Conservation (phyloP, 768 basidiomycete genomes). For the Ephemerocybe angulata region DNA sequence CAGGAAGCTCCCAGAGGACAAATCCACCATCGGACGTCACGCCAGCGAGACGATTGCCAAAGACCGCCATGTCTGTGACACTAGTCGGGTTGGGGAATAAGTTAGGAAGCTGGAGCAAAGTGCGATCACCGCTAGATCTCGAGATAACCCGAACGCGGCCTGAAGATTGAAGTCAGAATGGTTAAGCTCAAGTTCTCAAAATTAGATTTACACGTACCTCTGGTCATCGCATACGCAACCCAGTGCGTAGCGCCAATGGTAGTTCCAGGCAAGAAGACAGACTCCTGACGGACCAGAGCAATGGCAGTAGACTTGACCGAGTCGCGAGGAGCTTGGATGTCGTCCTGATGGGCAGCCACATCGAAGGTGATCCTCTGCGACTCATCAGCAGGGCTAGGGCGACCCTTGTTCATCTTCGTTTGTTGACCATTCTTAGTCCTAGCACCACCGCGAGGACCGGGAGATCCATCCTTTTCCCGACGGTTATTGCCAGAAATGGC, state of each 20-base stretch:
- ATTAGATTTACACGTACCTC: constrained; percentile 42
- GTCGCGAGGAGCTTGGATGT: constrained; percentile 72
- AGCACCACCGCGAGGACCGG: constrained; percentile 34
- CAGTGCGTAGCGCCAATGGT: constrained; percentile 90
- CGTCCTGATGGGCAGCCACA: constrained; percentile 66
- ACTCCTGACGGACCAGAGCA: constrained; percentile 81
- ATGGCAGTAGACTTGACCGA: constrained; percentile 87
- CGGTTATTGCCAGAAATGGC: constrained; percentile 50
- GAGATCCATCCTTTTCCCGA: constrained; percentile 71
- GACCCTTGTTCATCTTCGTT: constrained; percentile 43
- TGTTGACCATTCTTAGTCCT: constrained; percentile 35
- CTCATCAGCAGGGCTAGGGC: constrained; percentile 59
- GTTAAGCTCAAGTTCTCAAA: background rate
- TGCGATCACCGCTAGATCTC: constrained; percentile 82
- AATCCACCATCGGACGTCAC: constrained; percentile 88
- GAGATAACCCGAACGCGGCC: constrained; percentile 87
- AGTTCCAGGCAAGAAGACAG: constrained; percentile 78
- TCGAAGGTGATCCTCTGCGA: constrained; percentile 72
- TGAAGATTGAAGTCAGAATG: constrained; percentile 18
- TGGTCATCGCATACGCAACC: constrained; percentile 92
- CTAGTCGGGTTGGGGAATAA: constrained; percentile 59
- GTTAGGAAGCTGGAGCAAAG: constrained; percentile 70
- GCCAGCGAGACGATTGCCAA: constrained; percentile 76
- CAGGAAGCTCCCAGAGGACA: constrained; percentile 84
- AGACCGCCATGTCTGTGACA: constrained; percentile 84